Evolutionary conservation across 306 rosid species (phyloP).

Genomic region (Sindora glabra): DNA sequence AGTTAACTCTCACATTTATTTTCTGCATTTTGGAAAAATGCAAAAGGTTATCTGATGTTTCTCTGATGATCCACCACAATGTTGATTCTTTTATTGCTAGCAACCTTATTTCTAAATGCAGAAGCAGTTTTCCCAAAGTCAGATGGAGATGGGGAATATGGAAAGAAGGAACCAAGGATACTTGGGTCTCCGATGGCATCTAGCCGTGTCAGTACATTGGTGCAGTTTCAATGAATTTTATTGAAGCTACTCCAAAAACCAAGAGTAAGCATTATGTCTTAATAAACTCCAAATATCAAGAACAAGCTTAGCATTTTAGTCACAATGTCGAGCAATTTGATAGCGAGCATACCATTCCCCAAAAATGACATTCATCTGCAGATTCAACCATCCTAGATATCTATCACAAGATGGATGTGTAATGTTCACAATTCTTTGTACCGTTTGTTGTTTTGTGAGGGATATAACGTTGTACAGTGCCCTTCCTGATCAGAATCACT

Average conservation of each 20-base stretch:
- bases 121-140: conserved; percentile 28
- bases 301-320: not conserved
- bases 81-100: conserved; percentile 29
- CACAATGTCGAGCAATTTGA: not conserved
- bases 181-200: conserved; percentile 37
- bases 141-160: conserved; percentile 63
- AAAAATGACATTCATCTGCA: not conserved
- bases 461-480: too few species aligned
- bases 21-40: conserved; percentile 33
- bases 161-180: conserved; percentile 45
- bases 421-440: not conserved
- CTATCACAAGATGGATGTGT: not conserved
- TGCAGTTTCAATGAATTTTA: not conserved
- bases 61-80: conserved; percentile 29
- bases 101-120: conserved; percentile 27
- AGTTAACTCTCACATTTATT: conserved; percentile 29
- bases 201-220: not conserved
- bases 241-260: conserved; percentile 9
- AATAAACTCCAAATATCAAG: not conserved
- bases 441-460: too few species aligned
- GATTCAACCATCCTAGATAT: not conserved
- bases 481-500: not conserved
- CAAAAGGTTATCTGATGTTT: conserved; percentile 20
- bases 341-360: not conserved
- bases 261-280: not conserved